These are phyloP conservation scores for Puccinia triticina DNA, from an alignment of 1,284 basidiomycete species.

Conservation along the genomic window DNA sequence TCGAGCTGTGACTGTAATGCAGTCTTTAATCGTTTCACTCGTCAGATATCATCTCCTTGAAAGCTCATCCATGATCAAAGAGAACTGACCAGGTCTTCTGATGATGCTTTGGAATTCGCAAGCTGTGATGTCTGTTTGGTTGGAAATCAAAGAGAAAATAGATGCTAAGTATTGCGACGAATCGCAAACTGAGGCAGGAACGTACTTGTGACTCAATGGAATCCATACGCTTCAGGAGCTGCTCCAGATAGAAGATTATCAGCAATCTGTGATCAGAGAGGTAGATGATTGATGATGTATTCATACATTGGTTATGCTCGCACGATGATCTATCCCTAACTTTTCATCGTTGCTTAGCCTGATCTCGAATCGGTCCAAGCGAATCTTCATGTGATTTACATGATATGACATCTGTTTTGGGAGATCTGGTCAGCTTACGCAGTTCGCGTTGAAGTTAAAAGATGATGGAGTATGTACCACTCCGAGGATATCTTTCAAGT, in stretches of 20 bases:
- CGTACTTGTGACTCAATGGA: slow-evolving; percentile 1
- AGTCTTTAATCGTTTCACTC: background rate
- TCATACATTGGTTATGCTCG: background rate
- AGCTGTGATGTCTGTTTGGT: slow-evolving; percentile 10
- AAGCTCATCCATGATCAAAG: background rate
- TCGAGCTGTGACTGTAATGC: background rate
- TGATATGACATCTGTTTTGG: background rate
- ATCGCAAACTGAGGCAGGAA: background rate
- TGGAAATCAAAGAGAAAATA: background rate
- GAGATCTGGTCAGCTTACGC: too few relatives aligned
- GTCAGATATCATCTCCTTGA: background rate
- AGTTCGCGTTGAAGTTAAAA: too few relatives aligned
- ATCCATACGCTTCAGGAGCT: slow-evolving; percentile 22
- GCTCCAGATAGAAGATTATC: background rate
- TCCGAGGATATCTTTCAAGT: slow-evolving; percentile 22
- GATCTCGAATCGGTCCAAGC: slow-evolving; percentile 19
- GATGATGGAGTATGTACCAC: background rate
- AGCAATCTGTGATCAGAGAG: background rate
- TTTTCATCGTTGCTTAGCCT: slow-evolving; percentile 1
- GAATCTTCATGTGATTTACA: background rate
- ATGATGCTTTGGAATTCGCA: background rate
- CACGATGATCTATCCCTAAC: background rate
- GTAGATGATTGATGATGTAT: background rate
- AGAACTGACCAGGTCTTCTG: slow-evolving; percentile 14
- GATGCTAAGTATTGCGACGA: background rate